Conservation (phyloP, 202 grass and related monocot species). For the Thinopyrum obtusiflorum region DNA sequence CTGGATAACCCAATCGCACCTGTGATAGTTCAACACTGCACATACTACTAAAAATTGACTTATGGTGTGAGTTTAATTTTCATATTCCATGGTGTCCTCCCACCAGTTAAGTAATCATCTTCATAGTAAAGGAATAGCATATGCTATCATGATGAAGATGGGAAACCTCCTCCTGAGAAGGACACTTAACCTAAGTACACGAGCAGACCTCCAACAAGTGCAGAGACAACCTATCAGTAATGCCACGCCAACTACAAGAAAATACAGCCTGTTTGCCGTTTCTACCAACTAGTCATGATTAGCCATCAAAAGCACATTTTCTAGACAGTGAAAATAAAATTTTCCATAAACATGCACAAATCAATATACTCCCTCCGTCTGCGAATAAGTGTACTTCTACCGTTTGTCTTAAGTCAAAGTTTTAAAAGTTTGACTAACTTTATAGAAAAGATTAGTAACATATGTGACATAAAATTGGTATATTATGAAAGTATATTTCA, state of each 20-base stretch:
- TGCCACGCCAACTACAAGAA: constrained; percentile 43
- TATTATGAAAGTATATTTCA: too few species aligned
- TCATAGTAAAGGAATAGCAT: constrained; percentile 31
- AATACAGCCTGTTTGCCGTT: constrained; percentile 25
- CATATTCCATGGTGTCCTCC: not conserved
- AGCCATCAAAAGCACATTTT: constrained; percentile 22
- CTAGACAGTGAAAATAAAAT: constrained; percentile 6
- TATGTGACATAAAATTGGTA: too few species aligned
- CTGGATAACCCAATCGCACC: not conserved
- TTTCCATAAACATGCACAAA: constrained; percentile 36
- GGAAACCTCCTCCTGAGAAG: constrained; percentile 34
- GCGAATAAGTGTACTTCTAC: too few species aligned
- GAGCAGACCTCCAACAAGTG: constrained; percentile 36
- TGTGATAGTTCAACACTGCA: constrained; percentile 12
- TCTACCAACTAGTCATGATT: constrained; percentile 48
- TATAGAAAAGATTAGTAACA: too few species aligned
- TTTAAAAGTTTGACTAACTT: too few species aligned
- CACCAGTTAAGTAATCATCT: constrained; percentile 18
- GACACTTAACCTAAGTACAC: constrained; percentile 49
- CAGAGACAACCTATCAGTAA: constrained; percentile 41
- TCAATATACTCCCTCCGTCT: too few species aligned
- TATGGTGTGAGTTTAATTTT: constrained; percentile 14
- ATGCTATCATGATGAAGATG: constrained; percentile 21
- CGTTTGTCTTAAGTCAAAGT: too few species aligned
- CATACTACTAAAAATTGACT: not conserved